Conservation (phyloP, 2,329 filamentous ascomycete genomes). For the Cordyceps militaris region DNA sequence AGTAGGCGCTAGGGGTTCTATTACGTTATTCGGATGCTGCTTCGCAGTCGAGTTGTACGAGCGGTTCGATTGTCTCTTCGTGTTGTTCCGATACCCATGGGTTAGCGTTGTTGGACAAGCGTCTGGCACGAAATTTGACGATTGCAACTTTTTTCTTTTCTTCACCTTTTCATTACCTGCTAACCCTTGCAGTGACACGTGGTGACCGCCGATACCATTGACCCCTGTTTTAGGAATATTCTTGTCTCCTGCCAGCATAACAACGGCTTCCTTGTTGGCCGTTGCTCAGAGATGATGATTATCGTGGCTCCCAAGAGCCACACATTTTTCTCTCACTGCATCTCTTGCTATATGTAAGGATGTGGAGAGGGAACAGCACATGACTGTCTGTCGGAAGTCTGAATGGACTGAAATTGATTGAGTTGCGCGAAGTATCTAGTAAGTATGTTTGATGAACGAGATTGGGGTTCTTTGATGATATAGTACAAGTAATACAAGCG, state of each 20-base stretch:
- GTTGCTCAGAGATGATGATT: background rate
- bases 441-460: background rate
- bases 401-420: background rate
- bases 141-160: background rate
- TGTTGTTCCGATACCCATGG: slow-evolving; percentile 11
- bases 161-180: slow-evolving; percentile 14
- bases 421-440: background rate
- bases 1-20: slow-evolving; percentile 7
- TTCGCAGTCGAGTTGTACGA: background rate
- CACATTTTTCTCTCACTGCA: slow-evolving; percentile 46
- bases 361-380: slow-evolving; percentile 38
- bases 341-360: slow-evolving; percentile 37
- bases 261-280: background rate
- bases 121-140: slow-evolving; percentile 6
- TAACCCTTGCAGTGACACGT: slow-evolving; percentile 26
- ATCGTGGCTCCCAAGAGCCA: slow-evolving; percentile 17
- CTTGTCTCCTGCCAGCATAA: background rate
- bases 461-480: background rate
- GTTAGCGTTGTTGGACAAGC: slow-evolving; percentile 9
- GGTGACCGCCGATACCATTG: slow-evolving; percentile 11
- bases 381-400: background rate
- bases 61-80: background rate
- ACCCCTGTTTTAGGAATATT: background rate
- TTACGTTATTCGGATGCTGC: background rate
- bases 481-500: background rate